phyloP scores from a whole-genome alignment of 306 rosid genomes.

The Cyamopsis tetragonoloba region DNA sequence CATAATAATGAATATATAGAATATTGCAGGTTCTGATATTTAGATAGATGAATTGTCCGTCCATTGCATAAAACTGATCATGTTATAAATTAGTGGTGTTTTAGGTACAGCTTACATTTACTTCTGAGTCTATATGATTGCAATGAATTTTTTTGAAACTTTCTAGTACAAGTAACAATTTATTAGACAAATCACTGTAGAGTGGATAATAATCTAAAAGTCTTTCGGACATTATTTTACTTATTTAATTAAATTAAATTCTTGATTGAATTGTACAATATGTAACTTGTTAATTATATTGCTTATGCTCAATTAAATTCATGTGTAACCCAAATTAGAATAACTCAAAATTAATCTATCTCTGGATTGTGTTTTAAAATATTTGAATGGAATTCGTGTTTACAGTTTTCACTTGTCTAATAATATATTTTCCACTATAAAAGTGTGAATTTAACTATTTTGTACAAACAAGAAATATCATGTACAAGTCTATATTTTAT shows the following conservation, averaged over 20 bases:
- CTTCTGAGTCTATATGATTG: background rate
- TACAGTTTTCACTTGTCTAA: background rate
- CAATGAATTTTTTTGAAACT: background rate
- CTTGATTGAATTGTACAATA: background rate
- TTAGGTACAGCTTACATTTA: background rate
- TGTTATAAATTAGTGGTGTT: background rate
- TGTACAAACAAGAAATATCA: background rate
- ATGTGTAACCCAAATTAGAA: too few relatives aligned
- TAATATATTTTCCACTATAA: background rate
- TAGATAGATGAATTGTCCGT: background rate
- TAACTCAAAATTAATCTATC: background rate
- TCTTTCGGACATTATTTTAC: background rate
- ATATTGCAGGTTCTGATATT: too few relatives aligned
- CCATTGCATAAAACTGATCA: background rate
- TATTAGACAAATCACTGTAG: background rate
- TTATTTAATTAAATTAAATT: background rate
- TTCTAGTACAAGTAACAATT: background rate
- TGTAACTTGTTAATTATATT: background rate
- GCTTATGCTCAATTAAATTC: background rate
- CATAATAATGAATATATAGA: conserved; percentile 17
- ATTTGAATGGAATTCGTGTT: background rate
- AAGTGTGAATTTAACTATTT: background rate
- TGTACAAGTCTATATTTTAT: too few relatives aligned
- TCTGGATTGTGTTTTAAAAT: background rate
- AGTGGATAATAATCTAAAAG: background rate